Evolutionary conservation across 1,284 basidiomycete species (phyloP), one percentile per base, ranked within the genome.

Genomic region (Trichosporon inkin): DNA sequence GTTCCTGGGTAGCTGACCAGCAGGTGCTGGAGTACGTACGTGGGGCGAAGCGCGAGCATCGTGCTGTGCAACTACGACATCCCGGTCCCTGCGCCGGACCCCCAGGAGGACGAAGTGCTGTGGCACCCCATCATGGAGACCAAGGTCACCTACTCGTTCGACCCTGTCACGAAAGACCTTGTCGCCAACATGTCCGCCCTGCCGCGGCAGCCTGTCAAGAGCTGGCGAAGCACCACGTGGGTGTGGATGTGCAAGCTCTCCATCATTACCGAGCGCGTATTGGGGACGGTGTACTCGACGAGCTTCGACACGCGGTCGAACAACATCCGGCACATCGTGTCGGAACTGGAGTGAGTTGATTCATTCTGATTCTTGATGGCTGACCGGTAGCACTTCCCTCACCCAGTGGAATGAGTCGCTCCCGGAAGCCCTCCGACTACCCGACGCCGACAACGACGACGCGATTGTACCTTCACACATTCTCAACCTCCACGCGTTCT

Each of bases 21-120:
- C 24, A 60, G 67, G 47, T 60, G 67, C 38, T 72, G 71, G 71
- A 62, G 61, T 17, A 63, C 66, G 11, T 70, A 71, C 38, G 67
- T 71, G 32, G 71, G 71, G 1, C 62, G 71, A 3, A 64, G 60
- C 3, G 57, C 66, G 0, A 62, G 62, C 8, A 60, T 67, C 20
- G 37, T 52, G 1, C n/a, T 64, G n/a, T 57, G 56, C 20, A 39
- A 56, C 39, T 57, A 68, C 57, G 68, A 71, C 34, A 64, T 68
- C 10, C 60, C 63, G 6, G 53, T 62, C 2, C 63, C 63, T 0
- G 39, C 36, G 0, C 60, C 63, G 1, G 56, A 63, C 8, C 47
- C 63, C 0, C 64, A 67, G 17, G 62, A 51, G 11, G 61, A 69
- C 58, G 67, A 69, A 14, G 20, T 34, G 39, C 47, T 41, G 47